A percentile compares a stretch with the other conserved stretches of the same genome.
phyloP scores from a whole-genome alignment of 2,329 filamentous ascomycete genomes.

The Fusarium sp. region DNA sequence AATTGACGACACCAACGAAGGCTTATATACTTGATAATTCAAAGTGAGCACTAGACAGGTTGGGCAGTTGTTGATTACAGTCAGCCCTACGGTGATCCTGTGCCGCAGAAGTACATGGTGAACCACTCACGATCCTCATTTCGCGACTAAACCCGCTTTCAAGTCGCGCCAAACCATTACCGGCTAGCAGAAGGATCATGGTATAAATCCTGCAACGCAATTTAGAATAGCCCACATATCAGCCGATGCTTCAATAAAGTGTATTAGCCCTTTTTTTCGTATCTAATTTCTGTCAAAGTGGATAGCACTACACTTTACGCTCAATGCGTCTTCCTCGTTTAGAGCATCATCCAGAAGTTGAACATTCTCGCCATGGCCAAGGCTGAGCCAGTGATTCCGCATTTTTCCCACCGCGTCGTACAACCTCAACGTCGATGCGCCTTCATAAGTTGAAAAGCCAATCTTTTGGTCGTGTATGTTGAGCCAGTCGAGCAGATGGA shows the following conservation, averaged over 20 bases:
- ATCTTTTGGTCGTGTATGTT: background rate
- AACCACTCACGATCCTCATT: no score
- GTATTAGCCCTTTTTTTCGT: no score
- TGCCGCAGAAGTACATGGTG: background rate
- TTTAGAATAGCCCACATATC: background rate
- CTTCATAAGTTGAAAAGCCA: rapidly evolving
- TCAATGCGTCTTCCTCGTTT: background rate
- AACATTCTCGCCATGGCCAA: rapidly evolving
- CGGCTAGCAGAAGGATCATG: background rate
- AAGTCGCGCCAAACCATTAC: rapidly evolving
- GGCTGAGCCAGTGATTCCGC: background rate
- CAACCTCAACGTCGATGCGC: rapidly evolving
- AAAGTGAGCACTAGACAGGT: background rate
- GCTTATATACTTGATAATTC: background rate
- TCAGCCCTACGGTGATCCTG: background rate
- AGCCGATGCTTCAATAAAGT: no score
- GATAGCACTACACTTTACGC: no score
- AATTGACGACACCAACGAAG: background rate
- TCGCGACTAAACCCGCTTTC: background rate
- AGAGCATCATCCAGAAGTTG: background rate
- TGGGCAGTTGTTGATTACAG: background rate
- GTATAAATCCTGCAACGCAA: background rate
- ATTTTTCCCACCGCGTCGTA: background rate
- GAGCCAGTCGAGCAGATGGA: background rate
- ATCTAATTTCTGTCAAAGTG: no score